Evolutionary conservation across 169 alveolate genomes (phyloP), one percentile per base, ranked within the genome.

Genomic region (Eimeria maxima): DNA sequence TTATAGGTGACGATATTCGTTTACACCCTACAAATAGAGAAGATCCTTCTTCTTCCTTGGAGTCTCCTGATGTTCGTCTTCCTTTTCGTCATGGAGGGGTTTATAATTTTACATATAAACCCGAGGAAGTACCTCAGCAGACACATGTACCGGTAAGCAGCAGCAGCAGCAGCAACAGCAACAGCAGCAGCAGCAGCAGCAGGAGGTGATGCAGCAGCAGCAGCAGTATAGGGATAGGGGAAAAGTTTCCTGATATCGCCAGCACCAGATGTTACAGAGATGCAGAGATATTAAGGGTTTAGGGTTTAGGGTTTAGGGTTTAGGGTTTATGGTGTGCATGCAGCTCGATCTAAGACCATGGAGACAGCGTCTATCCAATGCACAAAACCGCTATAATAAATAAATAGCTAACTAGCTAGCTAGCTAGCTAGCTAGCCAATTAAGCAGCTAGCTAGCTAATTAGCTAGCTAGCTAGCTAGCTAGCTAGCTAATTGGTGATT

Each of bases 71-170:
- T 50, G 18, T 81, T 63, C 55, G 88, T 1, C 53, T 57, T 24
- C 96, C 96, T 4, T 94, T 94, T 53, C 45, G 86, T 53, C 96
- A 94, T 73, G 55, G 29, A 14, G 96, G 88, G 63, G 88, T 44
- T 6, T 94, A 55, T 71, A 67, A 22, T 6, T 29, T 16, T 24
- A 50, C 96, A 2, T 57, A n/a, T 29, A 94, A 83, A 27, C 96
- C 96, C 3, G 65, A 81, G 13, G 90, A 94, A 38, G 87, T 94
- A 5, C 96, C 93, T 22, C 71, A 18, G 20, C 96, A 94, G 81
- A 22, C 50, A 14, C 42, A 8, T 20, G 44, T 20, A 18, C 81
- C 53, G 63, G 95, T 90, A 44, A 33, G 93, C 63, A 13, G 60
- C 63, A 7, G 87, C 53, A 13, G 63, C 57, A 13, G 87, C 87